phyloP scores from a whole-genome alignment of 345 rosid species.

The Mangifera indica region DNA sequence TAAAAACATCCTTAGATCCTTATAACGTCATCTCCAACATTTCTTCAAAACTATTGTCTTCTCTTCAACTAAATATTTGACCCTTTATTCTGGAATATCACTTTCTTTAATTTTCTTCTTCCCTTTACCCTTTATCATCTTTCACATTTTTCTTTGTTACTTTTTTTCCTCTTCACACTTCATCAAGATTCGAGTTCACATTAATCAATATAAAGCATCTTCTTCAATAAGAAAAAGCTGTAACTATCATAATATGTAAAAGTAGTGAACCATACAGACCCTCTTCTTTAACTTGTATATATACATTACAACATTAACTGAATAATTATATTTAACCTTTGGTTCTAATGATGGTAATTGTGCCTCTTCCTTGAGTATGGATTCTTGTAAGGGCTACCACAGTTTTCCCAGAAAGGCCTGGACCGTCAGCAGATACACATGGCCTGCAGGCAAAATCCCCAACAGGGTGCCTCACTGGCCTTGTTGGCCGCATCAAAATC shows the following conservation, averaged over 20 bases:
- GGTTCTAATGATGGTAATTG: conserved; percentile 95
- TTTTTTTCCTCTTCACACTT: conserved; percentile 40
- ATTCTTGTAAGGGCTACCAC: conserved; percentile 91
- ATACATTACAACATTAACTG: not conserved
- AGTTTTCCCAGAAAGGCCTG: conserved; percentile 89
- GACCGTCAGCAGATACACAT: conserved; percentile 55
- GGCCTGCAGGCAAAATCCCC: conserved; percentile 90
- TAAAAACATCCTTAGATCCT: not conserved
- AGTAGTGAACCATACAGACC: not conserved
- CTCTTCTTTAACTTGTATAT: too few relatives aligned
- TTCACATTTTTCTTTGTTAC: conserved; percentile 3
- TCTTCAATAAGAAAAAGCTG: not conserved
- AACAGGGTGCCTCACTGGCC: conserved; percentile 91
- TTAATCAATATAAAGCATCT: not conserved
- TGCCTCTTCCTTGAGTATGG: conserved; percentile 93
- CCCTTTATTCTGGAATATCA: conserved; percentile 14
- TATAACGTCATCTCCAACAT: not conserved
- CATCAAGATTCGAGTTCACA: conserved; percentile 25
- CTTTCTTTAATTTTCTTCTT: conserved; percentile 11
- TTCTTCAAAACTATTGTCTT: conserved; percentile 19
- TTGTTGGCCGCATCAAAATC: conserved; percentile 74
- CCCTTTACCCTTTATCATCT: conserved; percentile 2
- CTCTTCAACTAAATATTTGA: conserved; percentile 19
- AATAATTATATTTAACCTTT: conserved; percentile 45
- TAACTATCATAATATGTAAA: not conserved